Base-by-base conservation (phyloP, 306 rosid species). In the Dalbergia cochinchinensis region DNA sequence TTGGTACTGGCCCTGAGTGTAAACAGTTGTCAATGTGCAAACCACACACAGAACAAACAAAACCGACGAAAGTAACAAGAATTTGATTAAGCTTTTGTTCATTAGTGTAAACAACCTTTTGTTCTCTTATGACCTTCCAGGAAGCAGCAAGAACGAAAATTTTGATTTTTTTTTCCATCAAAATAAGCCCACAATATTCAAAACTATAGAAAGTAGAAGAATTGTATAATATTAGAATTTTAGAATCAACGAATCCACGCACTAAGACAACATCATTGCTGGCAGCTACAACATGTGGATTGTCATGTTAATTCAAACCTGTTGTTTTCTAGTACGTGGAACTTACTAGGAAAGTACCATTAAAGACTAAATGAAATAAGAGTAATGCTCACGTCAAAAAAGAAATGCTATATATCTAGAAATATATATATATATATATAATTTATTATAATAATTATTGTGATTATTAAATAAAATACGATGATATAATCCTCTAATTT, bases 331-430 rank as follows among this genome's bases (percentile, higher is more conserved):
- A 22, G 6, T 53, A 2, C 0, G 60, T 60, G 77, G 77, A 50
- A 39, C 60, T 77, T n/a, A 83, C 83, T 71, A 14, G 41, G 71
- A 82, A 71, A 64, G 9, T 67, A 78, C 60, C 18, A 55, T 13
- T 47, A 4, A 55, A 65, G 3, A 22, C 3, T n/a, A 0, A 26
- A 22, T 45, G 6, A 15, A 60, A 34, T 35, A 11, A 34, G 31
- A 26, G 31, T 26, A 26, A 26, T 26, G 31, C 31, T 26, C 31
- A 26, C 31, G 2, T 26, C 2, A 2, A 26, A 26, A 22, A 26
- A 26, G 3, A 26, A 26, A 26, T 26, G 31, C 2, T 26, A 26
- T 26, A 26, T 1, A 26, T 1, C 31, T 26, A 26, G 31, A 26
- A 26, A 26, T 1, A 26, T 26, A 26, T 26, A 26, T 26, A 26